Evolutionary conservation across 2,329 filamentous ascomycete genomes (phyloP).

Genomic region (Hypoxylon sp.): DNA sequence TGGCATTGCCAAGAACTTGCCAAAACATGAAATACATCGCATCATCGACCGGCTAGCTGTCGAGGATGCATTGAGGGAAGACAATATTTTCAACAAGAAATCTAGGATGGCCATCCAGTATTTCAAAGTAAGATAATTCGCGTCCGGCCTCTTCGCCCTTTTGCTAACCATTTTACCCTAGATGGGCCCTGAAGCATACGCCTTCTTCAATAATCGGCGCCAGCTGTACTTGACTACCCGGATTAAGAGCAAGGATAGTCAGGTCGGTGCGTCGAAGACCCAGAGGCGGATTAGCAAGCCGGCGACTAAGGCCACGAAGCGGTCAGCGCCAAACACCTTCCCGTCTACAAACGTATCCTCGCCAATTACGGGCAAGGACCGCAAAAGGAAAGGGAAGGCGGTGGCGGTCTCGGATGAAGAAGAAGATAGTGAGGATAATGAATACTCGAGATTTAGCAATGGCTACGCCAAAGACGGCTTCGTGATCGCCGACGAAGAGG

Average conservation of each 20-base stretch:
- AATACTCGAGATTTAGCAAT: slow-evolving; percentile 52
- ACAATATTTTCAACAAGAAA: slow-evolving; percentile 71
- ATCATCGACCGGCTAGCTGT: slow-evolving; percentile 82
- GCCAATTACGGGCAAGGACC: slow-evolving; percentile 56
- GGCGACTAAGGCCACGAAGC: slow-evolving; percentile 49
- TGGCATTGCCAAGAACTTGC: slow-evolving; percentile 76
- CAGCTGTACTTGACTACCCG: slow-evolving; percentile 58
- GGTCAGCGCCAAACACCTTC: slow-evolving; percentile 42
- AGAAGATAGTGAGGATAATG: slow-evolving; percentile 54
- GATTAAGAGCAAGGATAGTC: slow-evolving; percentile 53
- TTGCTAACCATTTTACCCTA: slow-evolving; percentile 46
- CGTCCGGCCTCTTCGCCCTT: neutral
- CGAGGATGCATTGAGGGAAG: slow-evolving; percentile 79
- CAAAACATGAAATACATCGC: slow-evolving; percentile 81
- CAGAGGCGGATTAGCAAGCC: slow-evolving; percentile 55
- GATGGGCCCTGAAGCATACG: slow-evolving; percentile 57
- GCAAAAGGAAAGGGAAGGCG: slow-evolving; percentile 53
- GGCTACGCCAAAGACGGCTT: slow-evolving; percentile 60
- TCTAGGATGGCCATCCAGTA: slow-evolving; percentile 80
- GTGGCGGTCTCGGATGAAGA: slow-evolving; percentile 52
- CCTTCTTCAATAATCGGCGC: slow-evolving; percentile 59
- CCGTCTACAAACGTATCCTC: slow-evolving; percentile 66
- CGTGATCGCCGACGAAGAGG: slow-evolving; percentile 54
- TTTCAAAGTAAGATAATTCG: slow-evolving; percentile 64
- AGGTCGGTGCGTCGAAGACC: slow-evolving; percentile 47